Evolutionary conservation across 345 rosid species (phyloP).

Genomic region (Balakata baccata): DNA sequence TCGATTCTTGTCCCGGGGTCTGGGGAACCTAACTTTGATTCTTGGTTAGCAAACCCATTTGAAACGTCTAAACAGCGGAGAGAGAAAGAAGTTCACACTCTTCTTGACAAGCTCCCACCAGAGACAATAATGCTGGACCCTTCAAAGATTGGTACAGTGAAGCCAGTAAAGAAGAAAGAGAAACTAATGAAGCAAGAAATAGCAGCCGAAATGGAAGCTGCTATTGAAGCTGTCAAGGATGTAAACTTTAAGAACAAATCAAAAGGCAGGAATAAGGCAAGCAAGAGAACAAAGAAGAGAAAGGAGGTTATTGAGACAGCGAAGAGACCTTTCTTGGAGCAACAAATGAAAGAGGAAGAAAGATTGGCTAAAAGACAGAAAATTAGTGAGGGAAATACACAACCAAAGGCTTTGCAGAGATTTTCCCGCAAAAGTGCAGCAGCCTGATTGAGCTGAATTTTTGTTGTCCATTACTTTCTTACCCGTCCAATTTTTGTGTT

Average conservation of each 20-base stretch:
- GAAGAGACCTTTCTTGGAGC: slow-evolving; percentile 70
- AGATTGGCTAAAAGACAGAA: slow-evolving; percentile 46
- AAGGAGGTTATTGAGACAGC: slow-evolving; percentile 48
- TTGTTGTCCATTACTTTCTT: not conserved
- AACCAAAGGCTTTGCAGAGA: slow-evolving; percentile 59
- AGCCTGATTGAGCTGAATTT: not conserved
- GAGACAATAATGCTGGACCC: slow-evolving; percentile 93
- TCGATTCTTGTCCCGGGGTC: slow-evolving; percentile 85
- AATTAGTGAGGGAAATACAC: slow-evolving; percentile 35
- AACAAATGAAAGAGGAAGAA: slow-evolving; percentile 31
- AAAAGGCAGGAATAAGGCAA: slow-evolving; percentile 77
- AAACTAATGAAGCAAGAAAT: slow-evolving; percentile 51
- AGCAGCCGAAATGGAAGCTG: slow-evolving; percentile 66
- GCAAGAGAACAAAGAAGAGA: slow-evolving; percentile 62
- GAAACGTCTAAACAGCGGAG: slow-evolving; percentile 82
- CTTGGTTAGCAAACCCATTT: slow-evolving; percentile 90
- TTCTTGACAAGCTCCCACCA: slow-evolving; percentile 90
- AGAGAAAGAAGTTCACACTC: slow-evolving; percentile 77
- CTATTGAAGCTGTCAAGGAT: slow-evolving; percentile 55
- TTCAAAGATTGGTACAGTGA: slow-evolving; percentile 74
- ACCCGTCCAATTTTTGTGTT: not conserved
- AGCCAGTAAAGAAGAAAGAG: slow-evolving; percentile 51
- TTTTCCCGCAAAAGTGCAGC: slow-evolving; percentile 40
- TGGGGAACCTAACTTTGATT: slow-evolving; percentile 91
- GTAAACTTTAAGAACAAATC: slow-evolving; percentile 61